Percentiles rank a stretch among this genome's conserved stretches.
phyloP scores from a whole-genome alignment of 73 alveolate genomes.

The Symbiodinium pilosum region DNA sequence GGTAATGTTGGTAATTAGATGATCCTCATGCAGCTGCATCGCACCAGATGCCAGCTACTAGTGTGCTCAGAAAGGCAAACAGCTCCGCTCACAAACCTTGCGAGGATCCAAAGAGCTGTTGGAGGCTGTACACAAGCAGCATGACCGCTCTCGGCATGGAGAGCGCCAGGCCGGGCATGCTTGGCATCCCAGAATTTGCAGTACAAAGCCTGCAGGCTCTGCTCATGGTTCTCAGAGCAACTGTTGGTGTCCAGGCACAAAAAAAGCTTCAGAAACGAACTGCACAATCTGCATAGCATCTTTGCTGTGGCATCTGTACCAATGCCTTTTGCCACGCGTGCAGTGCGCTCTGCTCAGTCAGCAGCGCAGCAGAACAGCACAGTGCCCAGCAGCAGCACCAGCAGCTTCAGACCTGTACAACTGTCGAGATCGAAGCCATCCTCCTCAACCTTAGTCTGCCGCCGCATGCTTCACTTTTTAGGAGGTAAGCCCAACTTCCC shows the following conservation, averaged over 20 bases:
- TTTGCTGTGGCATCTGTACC: too few relatives aligned
- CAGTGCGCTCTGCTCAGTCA: too few relatives aligned
- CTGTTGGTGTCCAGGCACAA: background rate
- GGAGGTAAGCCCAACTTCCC: too few relatives aligned
- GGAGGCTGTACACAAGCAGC: background rate
- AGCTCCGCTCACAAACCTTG: background rate
- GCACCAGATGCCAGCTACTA: background rate
- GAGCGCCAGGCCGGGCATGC: slow-evolving; percentile 40
- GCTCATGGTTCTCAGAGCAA: background rate
- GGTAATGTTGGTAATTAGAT: too few relatives aligned
- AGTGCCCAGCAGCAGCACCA: background rate
- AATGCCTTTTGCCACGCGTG: too few relatives aligned
- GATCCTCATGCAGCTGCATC: background rate
- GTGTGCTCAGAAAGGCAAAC: background rate
- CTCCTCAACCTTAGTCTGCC: too few relatives aligned
- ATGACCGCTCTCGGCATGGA: slow-evolving; percentile 82
- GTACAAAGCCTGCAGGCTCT: background rate
- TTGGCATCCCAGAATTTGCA: background rate
- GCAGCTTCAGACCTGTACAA: too few relatives aligned
- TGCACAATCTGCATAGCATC: too few relatives aligned
- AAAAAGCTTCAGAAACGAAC: background rate
- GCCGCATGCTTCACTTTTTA: too few relatives aligned
- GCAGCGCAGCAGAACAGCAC: too few relatives aligned
- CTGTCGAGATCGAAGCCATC: too few relatives aligned
- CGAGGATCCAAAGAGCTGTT: background rate